Conservation (phyloP, 2,329 filamentous ascomycete genomes). For the Xylariaceae sp. region DNA sequence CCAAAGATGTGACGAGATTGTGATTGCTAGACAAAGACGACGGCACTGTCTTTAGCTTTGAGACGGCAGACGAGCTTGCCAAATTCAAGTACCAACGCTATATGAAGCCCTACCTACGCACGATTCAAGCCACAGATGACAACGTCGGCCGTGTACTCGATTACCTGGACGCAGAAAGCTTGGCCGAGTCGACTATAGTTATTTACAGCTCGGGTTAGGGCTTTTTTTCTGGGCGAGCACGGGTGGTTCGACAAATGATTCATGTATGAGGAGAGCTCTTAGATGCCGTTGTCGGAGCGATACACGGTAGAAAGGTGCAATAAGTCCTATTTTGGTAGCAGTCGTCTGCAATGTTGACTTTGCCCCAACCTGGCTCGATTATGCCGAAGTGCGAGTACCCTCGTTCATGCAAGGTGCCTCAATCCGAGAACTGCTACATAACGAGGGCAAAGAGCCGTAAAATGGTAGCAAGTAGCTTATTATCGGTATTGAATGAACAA, state of each 20-base stretch:
- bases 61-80: slow-evolving; percentile 37
- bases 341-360: slow-evolving; percentile 54
- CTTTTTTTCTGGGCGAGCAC: slow-evolving; percentile 54
- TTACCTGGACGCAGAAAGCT: slow-evolving; percentile 39
- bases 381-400: slow-evolving; percentile 38
- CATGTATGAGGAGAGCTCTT: slow-evolving; percentile 55
- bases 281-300: slow-evolving; percentile 51
- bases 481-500: slow-evolving; percentile 56
- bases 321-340: slow-evolving; percentile 41
- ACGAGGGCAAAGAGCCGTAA: slow-evolving; percentile 33
- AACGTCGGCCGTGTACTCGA: slow-evolving; percentile 47
- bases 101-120: slow-evolving; percentile 52
- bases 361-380: slow-evolving; percentile 46
- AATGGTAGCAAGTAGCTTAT: slow-evolving; percentile 49
- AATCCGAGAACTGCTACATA: slow-evolving; percentile 40
- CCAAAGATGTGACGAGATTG: slow-evolving; percentile 36
- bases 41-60: slow-evolving; percentile 42
- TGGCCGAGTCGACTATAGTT: slow-evolving; percentile 46
- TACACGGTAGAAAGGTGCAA: slow-evolving; percentile 41
- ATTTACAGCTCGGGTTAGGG: slow-evolving; percentile 54
- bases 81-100: slow-evolving; percentile 56
- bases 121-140: slow-evolving; percentile 50
- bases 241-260: slow-evolving; percentile 57
- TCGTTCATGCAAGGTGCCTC: slow-evolving; percentile 53
- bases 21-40: slow-evolving; percentile 10